These are phyloP conservation scores for Phylloporus scabripes DNA, from an alignment of 768 basidiomycete species.

Conservation along the genomic window DNA sequence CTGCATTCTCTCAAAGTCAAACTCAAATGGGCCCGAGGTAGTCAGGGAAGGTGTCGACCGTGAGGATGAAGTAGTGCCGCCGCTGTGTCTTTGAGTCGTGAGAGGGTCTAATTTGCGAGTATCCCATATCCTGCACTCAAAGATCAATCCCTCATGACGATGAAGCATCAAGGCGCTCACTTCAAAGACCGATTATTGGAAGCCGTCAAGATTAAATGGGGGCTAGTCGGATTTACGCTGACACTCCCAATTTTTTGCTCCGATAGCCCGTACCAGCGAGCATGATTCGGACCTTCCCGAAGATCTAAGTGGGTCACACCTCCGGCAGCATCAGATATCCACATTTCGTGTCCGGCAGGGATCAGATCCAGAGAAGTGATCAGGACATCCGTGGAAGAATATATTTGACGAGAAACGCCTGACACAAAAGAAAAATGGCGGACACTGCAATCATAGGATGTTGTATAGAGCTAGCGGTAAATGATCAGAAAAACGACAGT, in stretches of 20 bases:
- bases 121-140: constrained; percentile 66
- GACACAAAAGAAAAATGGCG: constrained; percentile 68
- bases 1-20: constrained; percentile 40
- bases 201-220: constrained; percentile 64
- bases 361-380: constrained; percentile 69
- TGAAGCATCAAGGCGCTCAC: constrained; percentile 35
- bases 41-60: constrained; percentile 26
- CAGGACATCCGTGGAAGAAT: constrained; percentile 49
- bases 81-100: constrained; percentile 14
- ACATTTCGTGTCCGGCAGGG: constrained; percentile 70
- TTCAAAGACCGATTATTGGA: constrained; percentile 69
- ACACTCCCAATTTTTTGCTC: constrained; percentile 73
- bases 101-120: constrained; percentile 55
- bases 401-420: constrained; percentile 66
- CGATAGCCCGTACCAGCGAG: constrained; percentile 59
- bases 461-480: constrained; percentile 60
- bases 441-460: constrained; percentile 76
- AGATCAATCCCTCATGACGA: background rate
- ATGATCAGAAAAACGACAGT: background rate
- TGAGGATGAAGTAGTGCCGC: constrained; percentile 21
- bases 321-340: constrained; percentile 72
- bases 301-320: constrained; percentile 74
- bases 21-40: constrained; percentile 22
- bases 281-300: constrained; percentile 51
- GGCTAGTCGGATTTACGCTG: constrained; percentile 69